Conservation (phyloP, 139 green algal genomes). For the Chlamydomonas incerta region DNA sequence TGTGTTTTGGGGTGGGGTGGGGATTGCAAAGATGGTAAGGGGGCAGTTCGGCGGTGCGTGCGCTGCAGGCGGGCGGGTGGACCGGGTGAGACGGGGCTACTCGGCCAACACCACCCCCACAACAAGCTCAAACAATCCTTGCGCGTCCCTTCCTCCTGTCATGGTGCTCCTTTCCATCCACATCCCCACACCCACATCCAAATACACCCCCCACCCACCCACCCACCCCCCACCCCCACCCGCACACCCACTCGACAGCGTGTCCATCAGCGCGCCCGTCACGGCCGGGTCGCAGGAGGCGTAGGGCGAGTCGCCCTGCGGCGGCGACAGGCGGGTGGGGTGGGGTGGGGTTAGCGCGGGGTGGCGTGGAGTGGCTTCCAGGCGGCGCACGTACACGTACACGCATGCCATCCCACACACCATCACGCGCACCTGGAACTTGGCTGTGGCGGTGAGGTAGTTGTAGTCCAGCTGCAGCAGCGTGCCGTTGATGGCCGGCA, state of each 20-base stretch:
- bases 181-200: neutral
- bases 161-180: no score
- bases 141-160: no score
- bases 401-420: no score
- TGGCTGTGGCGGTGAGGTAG: neutral
- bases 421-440: constrained; percentile 32
- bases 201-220: no score
- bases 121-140: no score
- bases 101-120: neutral
- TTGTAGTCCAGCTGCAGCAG: constrained; percentile 27
- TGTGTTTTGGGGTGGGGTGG: no score
- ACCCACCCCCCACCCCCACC: no score
- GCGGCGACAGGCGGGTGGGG: neutral
- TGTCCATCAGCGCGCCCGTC: neutral
- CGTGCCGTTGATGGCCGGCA: neutral
- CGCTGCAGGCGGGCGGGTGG: neutral
- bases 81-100: neutral
- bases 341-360: no score
- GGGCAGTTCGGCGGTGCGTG: no score
- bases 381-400: no score
- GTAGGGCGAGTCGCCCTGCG: neutral
- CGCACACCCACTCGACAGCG: neutral
- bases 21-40: neutral
- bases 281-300: neutral
- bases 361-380: no score